Base-by-base conservation (phyloP, 768 basidiomycete genomes). In the Suillus spraguei region DNA sequence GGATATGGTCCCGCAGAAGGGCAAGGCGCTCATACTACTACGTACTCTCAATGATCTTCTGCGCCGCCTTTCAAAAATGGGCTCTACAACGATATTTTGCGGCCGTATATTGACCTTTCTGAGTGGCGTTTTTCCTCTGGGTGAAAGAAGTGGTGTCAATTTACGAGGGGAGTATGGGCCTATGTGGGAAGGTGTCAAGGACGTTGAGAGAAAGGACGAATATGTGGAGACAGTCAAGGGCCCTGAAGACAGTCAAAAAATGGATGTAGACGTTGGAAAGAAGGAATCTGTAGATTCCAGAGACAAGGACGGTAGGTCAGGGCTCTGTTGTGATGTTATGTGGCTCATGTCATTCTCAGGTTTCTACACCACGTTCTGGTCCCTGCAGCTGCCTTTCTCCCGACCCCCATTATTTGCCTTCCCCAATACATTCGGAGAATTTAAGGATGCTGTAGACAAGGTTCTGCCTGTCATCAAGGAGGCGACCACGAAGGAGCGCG, bases 131-230 rank as follows among this genome's bases (percentile, higher is more conserved):
- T 97, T 95, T 72, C 91, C 93, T 7, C 76, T 97, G 10, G 91
- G 92, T 3, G 95, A 97, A 74, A 80, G 94, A 58, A 95, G 93
- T 72, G 94, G 95, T 38, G 95, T 97, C 39, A 97, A 97, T 74
- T 76, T 97, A 66, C 81, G 95, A 38, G 95, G 95, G 63, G 92
- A 96, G 76, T 94, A 90, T 72, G 87, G 93, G 0, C 87, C 91
- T 11, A 78, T 81, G 28, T 92, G 91, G 92, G 88, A 92, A 64
- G 85, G 87, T 16, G 85, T 88, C 20, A 79, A 79, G 60, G 79
- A 80, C 56, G 65, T 73, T 39, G 73, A 70, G 63, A 79, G 75
- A 60, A 70, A 71, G 16, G 75, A 77, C 32, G 74, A 73, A 8
- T 78, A 73, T 42, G 69, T 68, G 24, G 76, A 74, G 32, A 63